Evolutionary conservation across 768 basidiomycete species (phyloP).

Genomic region (Chlorophyllum brunneum): DNA sequence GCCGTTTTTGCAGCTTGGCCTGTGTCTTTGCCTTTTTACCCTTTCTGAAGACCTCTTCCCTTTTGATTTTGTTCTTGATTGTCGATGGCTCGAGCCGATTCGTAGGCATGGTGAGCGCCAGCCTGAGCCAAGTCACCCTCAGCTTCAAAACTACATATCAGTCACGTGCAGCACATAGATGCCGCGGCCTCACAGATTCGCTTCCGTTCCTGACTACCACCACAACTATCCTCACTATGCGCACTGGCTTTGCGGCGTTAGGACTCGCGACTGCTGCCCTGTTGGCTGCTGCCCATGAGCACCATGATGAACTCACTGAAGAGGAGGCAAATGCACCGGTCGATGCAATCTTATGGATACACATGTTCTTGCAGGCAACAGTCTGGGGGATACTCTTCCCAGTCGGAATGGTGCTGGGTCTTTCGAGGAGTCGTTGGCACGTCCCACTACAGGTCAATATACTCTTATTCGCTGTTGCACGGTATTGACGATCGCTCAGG

Average conservation of each 20-base stretch:
- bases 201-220: not conserved
- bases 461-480: not conserved
- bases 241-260: not conserved
- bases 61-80: conserved; percentile 87
- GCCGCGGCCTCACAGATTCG: too few relatives aligned
- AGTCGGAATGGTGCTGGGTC: conserved; percentile 72
- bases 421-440: conserved; percentile 84
- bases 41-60: conserved; percentile 73
- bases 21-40: conserved; percentile 75
- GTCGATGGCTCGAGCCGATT: conserved; percentile 56
- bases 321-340: conserved; percentile 63
- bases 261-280: conserved; percentile 9
- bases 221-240: not conserved
- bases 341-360: conserved; percentile 78
- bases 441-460: conserved; percentile 75
- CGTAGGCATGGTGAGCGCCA: conserved; percentile 43
- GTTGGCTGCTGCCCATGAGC: conserved; percentile 46
- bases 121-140: not conserved
- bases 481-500: conserved; percentile 31
- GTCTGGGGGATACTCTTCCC: conserved; percentile 91
- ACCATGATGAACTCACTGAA: conserved; percentile 61
- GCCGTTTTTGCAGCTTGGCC: conserved; percentile 73
- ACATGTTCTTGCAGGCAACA: conserved; percentile 71
- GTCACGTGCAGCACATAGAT: not conserved
- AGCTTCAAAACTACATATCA: not conserved